Conservation (phyloP, 208 protist genomes). For the Leishmania tropica region DNA sequence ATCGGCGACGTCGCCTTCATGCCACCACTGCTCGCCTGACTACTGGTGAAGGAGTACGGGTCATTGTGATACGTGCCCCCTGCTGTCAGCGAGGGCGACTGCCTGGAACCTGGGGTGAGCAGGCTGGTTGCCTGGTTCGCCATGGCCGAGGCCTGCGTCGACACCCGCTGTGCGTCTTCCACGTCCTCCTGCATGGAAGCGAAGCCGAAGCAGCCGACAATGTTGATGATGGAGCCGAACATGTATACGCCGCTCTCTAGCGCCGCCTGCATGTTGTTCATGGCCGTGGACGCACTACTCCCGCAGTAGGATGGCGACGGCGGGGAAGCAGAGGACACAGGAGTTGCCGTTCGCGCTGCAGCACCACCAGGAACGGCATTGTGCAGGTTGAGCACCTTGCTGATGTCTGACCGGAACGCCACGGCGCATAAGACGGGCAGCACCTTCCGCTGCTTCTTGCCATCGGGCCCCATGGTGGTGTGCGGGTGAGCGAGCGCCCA, state of each 20-base stretch:
- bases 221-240: conserved; percentile 71
- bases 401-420: conserved; percentile 67
- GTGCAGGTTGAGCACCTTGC: conserved; percentile 20
- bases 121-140: conserved; percentile 22
- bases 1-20: neutral
- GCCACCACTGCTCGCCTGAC: conserved; percentile 25
- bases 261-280: conserved; percentile 28
- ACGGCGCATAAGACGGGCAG: conserved; percentile 86
- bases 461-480: conserved; percentile 36
- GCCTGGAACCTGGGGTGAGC: conserved; percentile 24
- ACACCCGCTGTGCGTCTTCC: conserved; percentile 27
- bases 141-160: conserved; percentile 10
- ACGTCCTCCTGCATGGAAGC: conserved; percentile 79
- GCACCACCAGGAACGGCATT: neutral
- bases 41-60: conserved; percentile 38
- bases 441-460: conserved; percentile 51
- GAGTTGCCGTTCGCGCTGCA: neutral
- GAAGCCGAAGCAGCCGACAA: conserved; percentile 88
- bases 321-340: neutral
- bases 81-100: conserved; percentile 1
- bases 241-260: conserved; percentile 68
- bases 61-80: conserved; percentile 40
- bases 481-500: conserved; percentile 35
- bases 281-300: conserved; percentile 20
- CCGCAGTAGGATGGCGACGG: neutral